phyloP scores from a whole-genome alignment of 2,329 filamentous ascomycete genomes.

The Fusarium nelsonii region DNA sequence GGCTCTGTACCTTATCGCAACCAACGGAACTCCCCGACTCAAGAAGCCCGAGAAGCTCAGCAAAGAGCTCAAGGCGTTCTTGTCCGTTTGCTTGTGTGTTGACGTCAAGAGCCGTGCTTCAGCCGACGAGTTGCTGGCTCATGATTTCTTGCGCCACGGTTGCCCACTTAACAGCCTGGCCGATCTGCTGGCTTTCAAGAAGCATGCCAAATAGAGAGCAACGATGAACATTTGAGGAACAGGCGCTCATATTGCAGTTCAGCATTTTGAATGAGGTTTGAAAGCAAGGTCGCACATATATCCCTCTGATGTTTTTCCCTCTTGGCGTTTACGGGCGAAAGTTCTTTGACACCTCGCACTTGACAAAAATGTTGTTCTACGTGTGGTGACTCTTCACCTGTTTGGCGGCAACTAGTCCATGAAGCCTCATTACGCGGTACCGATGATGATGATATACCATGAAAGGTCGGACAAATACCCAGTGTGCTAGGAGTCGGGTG shows the following conservation, averaged over 20 bases:
- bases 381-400: constrained; percentile 15
- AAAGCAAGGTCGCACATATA: constrained; percentile 48
- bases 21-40: constrained; percentile 93
- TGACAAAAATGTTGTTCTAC: constrained; percentile 35
- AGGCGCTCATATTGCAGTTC: constrained; percentile 34
- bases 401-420: constrained; percentile 20
- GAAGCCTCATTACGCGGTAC: constrained; percentile 27
- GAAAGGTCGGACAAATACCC: constrained; percentile 39
- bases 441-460: constrained; percentile 46
- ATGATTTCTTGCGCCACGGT: constrained; percentile 95
- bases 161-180: constrained; percentile 86
- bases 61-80: constrained; percentile 97
- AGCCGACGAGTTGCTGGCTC: constrained; percentile 86
- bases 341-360: constrained; percentile 41
- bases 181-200: constrained; percentile 89
- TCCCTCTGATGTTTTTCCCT: constrained; percentile 45
- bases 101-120: constrained; percentile 95
- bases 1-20: constrained; percentile 96
- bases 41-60: constrained; percentile 99
- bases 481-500: constrained; percentile 27
- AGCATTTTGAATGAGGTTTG: constrained; percentile 44
- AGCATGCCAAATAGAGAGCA: constrained; percentile 69
- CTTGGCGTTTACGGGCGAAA: constrained; percentile 48
- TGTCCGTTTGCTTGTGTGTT: constrained; percentile 95
- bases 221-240: constrained; percentile 37